A percentile compares a stretch with the other conserved stretches of the same genome.
Evolutionary conservation across 2,329 filamentous ascomycete species (phyloP).

Genomic region (Dactylellina haptotyla): DNA sequence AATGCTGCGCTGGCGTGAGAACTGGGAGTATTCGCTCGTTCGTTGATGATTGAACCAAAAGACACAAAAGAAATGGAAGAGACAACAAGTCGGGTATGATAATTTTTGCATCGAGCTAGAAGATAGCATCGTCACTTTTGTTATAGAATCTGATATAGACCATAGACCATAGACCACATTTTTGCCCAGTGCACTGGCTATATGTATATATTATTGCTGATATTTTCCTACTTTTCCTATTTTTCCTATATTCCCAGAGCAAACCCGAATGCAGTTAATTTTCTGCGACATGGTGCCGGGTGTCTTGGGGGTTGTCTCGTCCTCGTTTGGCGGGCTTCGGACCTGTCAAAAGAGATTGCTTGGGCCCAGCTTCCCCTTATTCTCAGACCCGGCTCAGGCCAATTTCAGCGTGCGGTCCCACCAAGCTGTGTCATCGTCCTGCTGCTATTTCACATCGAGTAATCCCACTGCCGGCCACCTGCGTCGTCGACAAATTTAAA

Average conservation of each 20-base stretch:
- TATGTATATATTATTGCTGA: not conserved
- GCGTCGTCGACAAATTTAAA: too few relatives aligned
- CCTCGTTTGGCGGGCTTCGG: not conserved
- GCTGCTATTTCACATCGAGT: too few relatives aligned
- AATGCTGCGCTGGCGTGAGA: constrained; percentile 30
- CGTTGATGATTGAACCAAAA: not conserved
- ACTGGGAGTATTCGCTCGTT: constrained; percentile 36
- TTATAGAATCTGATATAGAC: constrained; percentile 1
- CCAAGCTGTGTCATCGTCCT: too few relatives aligned
- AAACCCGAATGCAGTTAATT: too few relatives aligned
- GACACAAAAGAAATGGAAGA: not conserved
- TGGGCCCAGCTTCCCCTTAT: not conserved
- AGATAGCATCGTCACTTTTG: not conserved
- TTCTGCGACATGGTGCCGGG: too few relatives aligned
- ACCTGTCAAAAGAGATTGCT: not conserved
- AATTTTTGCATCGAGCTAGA: not conserved
- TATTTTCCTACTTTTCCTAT: not conserved
- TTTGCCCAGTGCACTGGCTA: not conserved
- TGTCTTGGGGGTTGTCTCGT: too few relatives aligned
- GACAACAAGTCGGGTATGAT: not conserved
- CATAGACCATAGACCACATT: not conserved
- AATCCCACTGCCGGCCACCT: too few relatives aligned
- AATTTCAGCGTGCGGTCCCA: not conserved
- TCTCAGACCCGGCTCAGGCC: too few relatives aligned
- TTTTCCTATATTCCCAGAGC: not conserved